phyloP scores from a whole-genome alignment of 495 filamentous ascomycete genomes.

The Penicillium tannophilum region DNA sequence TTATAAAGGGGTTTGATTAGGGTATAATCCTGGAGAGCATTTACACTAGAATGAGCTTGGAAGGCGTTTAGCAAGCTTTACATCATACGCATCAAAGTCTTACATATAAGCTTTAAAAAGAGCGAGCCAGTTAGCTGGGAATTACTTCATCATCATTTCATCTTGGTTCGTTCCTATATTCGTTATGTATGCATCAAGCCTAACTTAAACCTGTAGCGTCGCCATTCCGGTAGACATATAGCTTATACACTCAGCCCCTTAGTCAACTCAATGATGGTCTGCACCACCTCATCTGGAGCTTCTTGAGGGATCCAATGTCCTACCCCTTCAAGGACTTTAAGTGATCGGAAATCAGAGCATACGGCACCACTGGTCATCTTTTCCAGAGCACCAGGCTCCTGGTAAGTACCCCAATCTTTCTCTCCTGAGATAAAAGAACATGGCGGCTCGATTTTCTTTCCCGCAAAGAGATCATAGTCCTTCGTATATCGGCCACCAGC shows the following conservation, averaged over 20 bases:
- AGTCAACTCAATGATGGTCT: slow-evolving; percentile 43
- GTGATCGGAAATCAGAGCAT: slow-evolving; percentile 53
- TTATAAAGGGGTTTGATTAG: slow-evolving; percentile 1
- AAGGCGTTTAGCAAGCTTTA: neutral
- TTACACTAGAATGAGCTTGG: neutral
- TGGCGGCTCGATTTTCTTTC: slow-evolving; percentile 64
- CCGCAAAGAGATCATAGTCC: slow-evolving; percentile 62
- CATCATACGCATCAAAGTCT: too few species aligned
- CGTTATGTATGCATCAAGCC: neutral
- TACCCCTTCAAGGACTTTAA: slow-evolving; percentile 56
- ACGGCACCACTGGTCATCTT: slow-evolving; percentile 48
- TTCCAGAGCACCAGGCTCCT: slow-evolving; percentile 64
- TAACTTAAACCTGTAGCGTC: neutral
- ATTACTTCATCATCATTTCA: neutral
- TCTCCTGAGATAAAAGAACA: slow-evolving; percentile 60
- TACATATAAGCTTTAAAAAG: too few species aligned
- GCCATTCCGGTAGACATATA: too few species aligned
- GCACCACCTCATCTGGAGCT: slow-evolving; percentile 55
- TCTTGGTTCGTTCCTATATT: neutral
- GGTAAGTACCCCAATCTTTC: slow-evolving; percentile 68
- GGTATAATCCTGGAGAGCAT: neutral
- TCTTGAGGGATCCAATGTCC: slow-evolving; percentile 74
- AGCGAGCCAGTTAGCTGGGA: neutral
- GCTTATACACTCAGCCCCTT: neutral
- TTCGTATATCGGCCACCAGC: slow-evolving; percentile 38